A percentile compares a stretch with the other conserved stretches of the same genome.
These are phyloP conservation scores for Aspergillus hancockii DNA, from an alignment of 495 filamentous ascomycete genomes.

Conservation along the genomic window DNA sequence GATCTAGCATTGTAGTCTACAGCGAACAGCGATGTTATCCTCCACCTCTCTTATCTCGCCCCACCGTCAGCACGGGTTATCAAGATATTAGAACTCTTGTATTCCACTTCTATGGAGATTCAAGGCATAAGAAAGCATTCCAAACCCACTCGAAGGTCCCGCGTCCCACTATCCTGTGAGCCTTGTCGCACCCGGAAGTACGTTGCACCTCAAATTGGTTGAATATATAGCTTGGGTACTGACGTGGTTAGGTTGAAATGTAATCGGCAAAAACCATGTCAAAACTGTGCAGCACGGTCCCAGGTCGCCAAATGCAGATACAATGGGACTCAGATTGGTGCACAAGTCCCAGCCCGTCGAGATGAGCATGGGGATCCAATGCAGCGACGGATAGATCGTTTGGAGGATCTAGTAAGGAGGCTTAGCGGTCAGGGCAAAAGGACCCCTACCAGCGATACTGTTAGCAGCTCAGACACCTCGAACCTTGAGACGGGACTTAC, in stretches of 20 bases:
- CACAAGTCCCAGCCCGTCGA: neutral
- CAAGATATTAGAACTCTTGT: no score
- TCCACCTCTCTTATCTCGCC: no score
- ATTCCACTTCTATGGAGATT: neutral
- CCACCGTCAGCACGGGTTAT: no score
- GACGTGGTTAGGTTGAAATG: conserved; percentile 15
- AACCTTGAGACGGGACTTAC: no score
- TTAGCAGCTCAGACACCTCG: neutral
- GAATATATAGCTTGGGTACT: neutral
- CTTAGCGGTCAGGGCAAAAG: conserved; percentile 2
- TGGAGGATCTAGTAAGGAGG: conserved; percentile 15
- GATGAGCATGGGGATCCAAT: conserved; percentile 1
- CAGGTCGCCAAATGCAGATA: conserved; percentile 7
- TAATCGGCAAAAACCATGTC: conserved; percentile 15
- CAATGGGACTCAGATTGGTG: neutral
- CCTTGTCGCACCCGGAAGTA: conserved; percentile 16
- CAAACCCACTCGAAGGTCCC: conserved; percentile 4
- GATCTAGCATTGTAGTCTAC: no score
- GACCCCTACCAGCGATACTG: neutral
- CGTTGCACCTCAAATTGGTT: neutral
- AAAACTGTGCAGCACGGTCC: conserved; percentile 12
- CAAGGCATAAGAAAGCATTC: neutral
- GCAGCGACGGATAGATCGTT: conserved; percentile 14
- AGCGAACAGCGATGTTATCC: no score
- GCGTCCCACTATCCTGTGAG: conserved; percentile 19